A percentile compares a stretch with the other conserved stretches of the same genome.
Evolutionary conservation across 805 yeast species (phyloP).

Genomic region (Komagataella pastoris): DNA sequence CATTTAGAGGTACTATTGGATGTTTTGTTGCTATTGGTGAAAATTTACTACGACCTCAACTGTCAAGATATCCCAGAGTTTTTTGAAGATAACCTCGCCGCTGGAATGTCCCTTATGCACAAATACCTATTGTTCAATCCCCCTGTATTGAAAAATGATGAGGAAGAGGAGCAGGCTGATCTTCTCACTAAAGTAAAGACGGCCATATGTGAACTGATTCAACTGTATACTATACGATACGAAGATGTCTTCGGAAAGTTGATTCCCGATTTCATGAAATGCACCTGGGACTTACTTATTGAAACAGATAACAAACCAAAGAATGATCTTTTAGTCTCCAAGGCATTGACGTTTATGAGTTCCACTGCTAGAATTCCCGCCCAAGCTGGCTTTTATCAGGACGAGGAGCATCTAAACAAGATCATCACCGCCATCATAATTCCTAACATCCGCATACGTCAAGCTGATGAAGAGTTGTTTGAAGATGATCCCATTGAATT

Average conservation of each 20-base stretch:
- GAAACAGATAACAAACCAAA: slow-evolving; percentile 57
- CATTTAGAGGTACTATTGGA: slow-evolving; percentile 48
- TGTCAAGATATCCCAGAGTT: slow-evolving; percentile 98
- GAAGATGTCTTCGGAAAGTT: slow-evolving; percentile 82
- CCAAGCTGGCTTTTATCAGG: slow-evolving; percentile 51
- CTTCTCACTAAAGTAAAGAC: slow-evolving; percentile 62
- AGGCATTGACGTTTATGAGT: slow-evolving; percentile 69
- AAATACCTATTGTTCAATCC: slow-evolving; percentile 60
- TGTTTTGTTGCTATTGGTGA: slow-evolving; percentile 55
- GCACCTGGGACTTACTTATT: slow-evolving; percentile 68
- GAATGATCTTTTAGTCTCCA: slow-evolving; percentile 74
- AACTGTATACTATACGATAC: slow-evolving; percentile 78
- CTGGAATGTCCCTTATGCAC: slow-evolving; percentile 71
- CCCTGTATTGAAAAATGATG: slow-evolving; percentile 37
- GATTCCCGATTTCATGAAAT: slow-evolving; percentile 66
- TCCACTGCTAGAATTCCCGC: slow-evolving; percentile 63
- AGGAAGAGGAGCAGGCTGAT: slow-evolving; percentile 59
- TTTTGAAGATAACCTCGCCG: slow-evolving; percentile 77
- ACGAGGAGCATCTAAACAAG: slow-evolving; percentile 51
- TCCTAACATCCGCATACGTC: slow-evolving; percentile 81
- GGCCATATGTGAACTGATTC: slow-evolving; percentile 72
- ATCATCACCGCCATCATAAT: slow-evolving; percentile 73
- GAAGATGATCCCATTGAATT: slow-evolving; percentile 96
- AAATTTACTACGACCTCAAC: slow-evolving; percentile 84
- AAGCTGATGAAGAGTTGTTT: slow-evolving; percentile 80